Evolutionary conservation across 768 basidiomycete genomes (phyloP).

Genomic region (Artomyces pyxidatus): DNA sequence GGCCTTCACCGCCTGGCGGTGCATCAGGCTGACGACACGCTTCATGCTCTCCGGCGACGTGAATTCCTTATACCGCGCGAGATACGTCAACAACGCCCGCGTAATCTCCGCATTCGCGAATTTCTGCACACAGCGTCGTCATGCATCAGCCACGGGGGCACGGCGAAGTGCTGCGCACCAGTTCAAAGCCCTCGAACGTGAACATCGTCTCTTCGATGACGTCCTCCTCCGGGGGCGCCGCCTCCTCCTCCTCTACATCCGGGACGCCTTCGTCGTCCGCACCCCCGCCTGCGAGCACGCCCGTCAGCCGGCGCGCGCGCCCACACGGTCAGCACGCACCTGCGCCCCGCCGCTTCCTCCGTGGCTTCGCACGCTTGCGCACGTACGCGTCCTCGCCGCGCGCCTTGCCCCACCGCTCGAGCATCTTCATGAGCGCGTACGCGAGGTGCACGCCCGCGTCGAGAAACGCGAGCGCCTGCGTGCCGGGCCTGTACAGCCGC

Average conservation of each 20-base stretch:
- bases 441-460: conserved; percentile 80
- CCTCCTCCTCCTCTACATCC: conserved; percentile 63
- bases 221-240: conserved; percentile 46
- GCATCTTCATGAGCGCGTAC: conserved; percentile 78
- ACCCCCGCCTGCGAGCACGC: conserved; percentile 20
- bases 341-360: conserved; percentile 35
- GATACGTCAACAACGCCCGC: conserved; percentile 74
- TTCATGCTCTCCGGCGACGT: conserved; percentile 75
- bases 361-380: conserved; percentile 62
- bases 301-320: conserved; percentile 6
- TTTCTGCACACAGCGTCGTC: conserved; percentile 45
- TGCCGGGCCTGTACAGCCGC: conserved; percentile 69
- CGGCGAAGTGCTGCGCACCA: conserved; percentile 54
- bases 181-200: conserved; percentile 87
- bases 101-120: conserved; percentile 85
- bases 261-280: conserved; percentile 57
- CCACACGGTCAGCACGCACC: conserved; percentile 13
- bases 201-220: conserved; percentile 79
- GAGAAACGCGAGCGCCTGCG: conserved; percentile 73
- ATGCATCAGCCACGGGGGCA: conserved; percentile 5
- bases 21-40: conserved; percentile 80
- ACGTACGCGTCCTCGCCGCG: conserved; percentile 49
- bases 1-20: conserved; percentile 83
- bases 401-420: conserved; percentile 82
- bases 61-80: conserved; percentile 81